Percentiles rank a stretch among this genome's conserved stretches.
phyloP scores from a whole-genome alignment of 768 basidiomycete species.

The Tricholoma sp. region DNA sequence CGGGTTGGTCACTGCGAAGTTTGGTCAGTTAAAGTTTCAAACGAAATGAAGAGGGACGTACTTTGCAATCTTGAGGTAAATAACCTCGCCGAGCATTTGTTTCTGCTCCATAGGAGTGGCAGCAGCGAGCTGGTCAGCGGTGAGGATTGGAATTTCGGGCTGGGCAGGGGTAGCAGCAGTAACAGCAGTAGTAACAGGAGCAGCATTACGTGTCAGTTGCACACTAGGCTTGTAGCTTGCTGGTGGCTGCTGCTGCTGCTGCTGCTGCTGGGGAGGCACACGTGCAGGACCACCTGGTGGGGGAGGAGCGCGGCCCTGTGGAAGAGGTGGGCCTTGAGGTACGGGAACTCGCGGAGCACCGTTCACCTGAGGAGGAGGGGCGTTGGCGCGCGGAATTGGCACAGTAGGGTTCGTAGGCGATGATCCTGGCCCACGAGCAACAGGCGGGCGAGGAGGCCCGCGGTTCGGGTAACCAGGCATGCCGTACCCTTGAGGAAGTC shows the following conservation, averaged over 20 bases:
- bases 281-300: conserved; percentile 34
- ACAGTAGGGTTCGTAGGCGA: conserved; percentile 63
- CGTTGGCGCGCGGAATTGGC: conserved; percentile 62
- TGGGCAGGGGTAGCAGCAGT: conserved; percentile 25
- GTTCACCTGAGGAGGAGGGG: conserved; percentile 47
- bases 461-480: conserved; percentile 63
- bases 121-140: conserved; percentile 44
- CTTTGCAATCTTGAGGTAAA: conserved; percentile 87
- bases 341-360: conserved; percentile 44
- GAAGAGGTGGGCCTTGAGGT: conserved; percentile 44
- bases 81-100: conserved; percentile 96
- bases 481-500: conserved; percentile 64
- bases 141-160: conserved; percentile 38
- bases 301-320: conserved; percentile 35
- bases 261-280: conserved; percentile 27
- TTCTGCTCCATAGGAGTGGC: conserved; percentile 89
- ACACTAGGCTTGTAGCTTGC: conserved; percentile 19
- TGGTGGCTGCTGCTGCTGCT: conserved; percentile 25
- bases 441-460: conserved; percentile 57
- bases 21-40: conserved; percentile 9
- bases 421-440: conserved; percentile 61
- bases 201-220: conserved; percentile 29
- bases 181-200: conserved; percentile 29
- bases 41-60: conserved; percentile 36
- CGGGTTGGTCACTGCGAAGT: conserved; percentile 70